phyloP scores from a whole-genome alignment of 176 grass and related monocot genomes.

The Carex pumila region DNA sequence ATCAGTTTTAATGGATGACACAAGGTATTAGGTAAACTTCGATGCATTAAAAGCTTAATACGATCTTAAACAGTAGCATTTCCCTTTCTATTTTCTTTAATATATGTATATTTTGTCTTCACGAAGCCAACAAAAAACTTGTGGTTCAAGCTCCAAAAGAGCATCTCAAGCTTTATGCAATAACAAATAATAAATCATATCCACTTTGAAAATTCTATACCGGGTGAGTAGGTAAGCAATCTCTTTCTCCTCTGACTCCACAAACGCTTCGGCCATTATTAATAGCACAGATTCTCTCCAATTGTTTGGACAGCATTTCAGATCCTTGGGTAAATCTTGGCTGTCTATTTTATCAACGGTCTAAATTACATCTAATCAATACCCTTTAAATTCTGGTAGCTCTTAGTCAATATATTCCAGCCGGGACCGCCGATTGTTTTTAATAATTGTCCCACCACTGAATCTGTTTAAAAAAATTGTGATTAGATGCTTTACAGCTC shows the following conservation, averaged over 20 bases:
- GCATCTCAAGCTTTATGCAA: background rate
- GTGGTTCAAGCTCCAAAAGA: background rate
- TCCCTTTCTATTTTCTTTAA: background rate
- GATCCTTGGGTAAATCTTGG: background rate
- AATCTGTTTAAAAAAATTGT: background rate
- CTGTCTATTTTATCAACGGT: background rate
- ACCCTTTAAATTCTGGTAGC: background rate
- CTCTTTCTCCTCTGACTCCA: background rate
- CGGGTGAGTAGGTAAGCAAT: background rate
- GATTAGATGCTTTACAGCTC: constrained; percentile 6
- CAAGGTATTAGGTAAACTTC: background rate
- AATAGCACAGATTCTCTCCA: background rate
- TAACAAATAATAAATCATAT: background rate
- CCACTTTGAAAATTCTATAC: background rate
- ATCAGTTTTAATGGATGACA: background rate
- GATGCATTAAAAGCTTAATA: background rate
- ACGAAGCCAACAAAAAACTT: background rate
- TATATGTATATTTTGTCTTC: background rate
- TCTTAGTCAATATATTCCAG: background rate
- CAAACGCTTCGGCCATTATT: background rate
- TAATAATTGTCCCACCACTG: background rate
- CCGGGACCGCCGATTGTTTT: background rate
- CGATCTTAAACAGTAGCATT: background rate
- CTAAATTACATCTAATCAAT: background rate
- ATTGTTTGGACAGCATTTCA: background rate